These are phyloP conservation scores for Pythium myriotylum DNA, from an alignment of 352 stramenopile species.

Conservation along the genomic window DNA sequence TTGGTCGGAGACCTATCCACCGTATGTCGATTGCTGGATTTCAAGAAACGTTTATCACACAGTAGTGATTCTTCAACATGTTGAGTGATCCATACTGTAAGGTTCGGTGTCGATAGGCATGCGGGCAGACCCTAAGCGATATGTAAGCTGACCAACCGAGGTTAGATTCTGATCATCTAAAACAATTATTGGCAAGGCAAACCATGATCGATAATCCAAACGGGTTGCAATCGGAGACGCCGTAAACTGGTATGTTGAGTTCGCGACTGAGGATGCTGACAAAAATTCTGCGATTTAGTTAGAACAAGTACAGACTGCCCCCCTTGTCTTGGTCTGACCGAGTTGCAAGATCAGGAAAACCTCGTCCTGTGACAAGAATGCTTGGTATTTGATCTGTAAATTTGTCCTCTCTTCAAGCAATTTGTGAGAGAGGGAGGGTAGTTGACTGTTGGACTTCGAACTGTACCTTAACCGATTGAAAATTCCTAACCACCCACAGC, in stretches of 20 bases:
- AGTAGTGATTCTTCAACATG: background rate
- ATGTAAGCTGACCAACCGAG: slow-evolving; percentile 67
- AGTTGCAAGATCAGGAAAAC: slow-evolving; percentile 94
- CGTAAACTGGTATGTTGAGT: slow-evolving; percentile 89
- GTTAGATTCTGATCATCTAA: too few relatives aligned
- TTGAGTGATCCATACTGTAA: slow-evolving; percentile 46
- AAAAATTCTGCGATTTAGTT: slow-evolving; percentile 55
- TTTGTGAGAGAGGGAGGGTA: background rate
- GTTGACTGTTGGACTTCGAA: background rate
- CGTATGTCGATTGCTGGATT: slow-evolving; percentile 81
- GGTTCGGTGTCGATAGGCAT: slow-evolving; percentile 78
- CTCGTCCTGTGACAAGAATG: slow-evolving; percentile 93
- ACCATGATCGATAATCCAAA: slow-evolving; percentile 93
- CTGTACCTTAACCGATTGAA: slow-evolving; percentile 88
- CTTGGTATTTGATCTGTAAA: slow-evolving; percentile 89
- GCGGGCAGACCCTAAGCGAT: slow-evolving; percentile 85
- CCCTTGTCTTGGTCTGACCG: too few relatives aligned
- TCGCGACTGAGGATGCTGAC: slow-evolving; percentile 75
- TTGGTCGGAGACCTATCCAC: slow-evolving; percentile 93
- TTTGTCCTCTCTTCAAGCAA: slow-evolving; percentile 61
- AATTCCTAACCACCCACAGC: slow-evolving; percentile 79
- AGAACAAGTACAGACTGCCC: too few relatives aligned
- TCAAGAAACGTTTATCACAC: background rate
- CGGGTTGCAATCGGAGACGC: slow-evolving; percentile 94
- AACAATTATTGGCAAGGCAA: background rate